Evolutionary conservation across 129 eudicot species (phyloP).

Genomic region (Mikania micrantha): DNA sequence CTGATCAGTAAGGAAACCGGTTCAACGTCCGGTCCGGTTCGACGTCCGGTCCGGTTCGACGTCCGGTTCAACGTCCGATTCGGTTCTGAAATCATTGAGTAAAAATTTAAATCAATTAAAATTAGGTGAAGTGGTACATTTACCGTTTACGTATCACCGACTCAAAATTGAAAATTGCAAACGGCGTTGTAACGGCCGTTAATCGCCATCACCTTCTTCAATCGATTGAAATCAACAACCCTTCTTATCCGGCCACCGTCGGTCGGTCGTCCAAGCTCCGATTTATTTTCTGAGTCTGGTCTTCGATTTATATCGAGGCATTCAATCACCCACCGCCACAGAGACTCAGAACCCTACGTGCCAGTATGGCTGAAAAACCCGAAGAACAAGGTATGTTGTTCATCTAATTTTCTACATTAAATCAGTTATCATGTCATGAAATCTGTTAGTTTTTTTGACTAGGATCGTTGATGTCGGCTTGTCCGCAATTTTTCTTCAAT

Average conservation of each 20-base stretch:
- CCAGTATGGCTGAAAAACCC: background rate
- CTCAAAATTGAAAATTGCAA: no score
- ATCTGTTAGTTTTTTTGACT: background rate
- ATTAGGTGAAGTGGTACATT: no score
- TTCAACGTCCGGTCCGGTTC: no score
- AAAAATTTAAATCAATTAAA: no score
- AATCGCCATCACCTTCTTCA: background rate
- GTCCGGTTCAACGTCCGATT: no score
- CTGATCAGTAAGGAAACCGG: no score
- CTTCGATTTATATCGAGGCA: background rate
- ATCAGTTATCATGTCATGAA: background rate
- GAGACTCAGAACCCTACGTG: background rate
- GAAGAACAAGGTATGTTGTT: constrained; percentile 21
- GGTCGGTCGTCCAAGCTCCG: no score
- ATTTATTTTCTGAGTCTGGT: background rate
- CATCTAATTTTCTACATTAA: background rate
- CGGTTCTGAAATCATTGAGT: no score
- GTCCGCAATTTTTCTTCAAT: background rate
- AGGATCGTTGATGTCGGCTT: background rate
- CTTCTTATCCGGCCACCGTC: background rate
- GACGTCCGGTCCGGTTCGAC: no score
- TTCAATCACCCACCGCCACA: background rate
- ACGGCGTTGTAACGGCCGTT: no score
- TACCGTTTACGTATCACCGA: no score
- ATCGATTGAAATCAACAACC: background rate